Conservation (phyloP, 2,329 filamentous ascomycete species). For the Ascochyta rabiei region DNA sequence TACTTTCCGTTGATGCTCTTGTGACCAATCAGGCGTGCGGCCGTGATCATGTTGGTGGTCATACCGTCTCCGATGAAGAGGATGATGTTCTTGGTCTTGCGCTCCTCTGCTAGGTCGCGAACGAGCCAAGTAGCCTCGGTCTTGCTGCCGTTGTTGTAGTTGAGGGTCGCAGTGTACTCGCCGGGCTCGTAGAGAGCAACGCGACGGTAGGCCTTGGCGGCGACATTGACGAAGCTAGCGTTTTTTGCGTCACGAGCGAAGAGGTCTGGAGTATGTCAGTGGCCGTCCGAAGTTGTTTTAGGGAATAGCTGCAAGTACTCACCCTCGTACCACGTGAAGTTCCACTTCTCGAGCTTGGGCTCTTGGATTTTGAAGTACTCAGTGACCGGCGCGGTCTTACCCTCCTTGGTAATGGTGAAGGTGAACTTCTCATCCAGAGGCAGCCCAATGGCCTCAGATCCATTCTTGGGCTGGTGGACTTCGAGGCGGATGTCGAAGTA, state of each 20-base stretch:
- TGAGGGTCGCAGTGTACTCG: constrained; percentile 76
- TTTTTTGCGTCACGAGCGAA: constrained; percentile 75
- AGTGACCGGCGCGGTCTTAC: constrained; percentile 62
- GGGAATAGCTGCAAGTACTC: constrained; percentile 15
- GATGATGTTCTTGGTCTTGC: constrained; percentile 83
- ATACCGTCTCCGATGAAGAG: constrained; percentile 78
- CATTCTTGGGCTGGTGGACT: constrained; percentile 80
- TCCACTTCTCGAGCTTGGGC: constrained; percentile 78
- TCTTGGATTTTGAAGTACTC: constrained; percentile 74
- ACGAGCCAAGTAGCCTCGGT: constrained; percentile 80
- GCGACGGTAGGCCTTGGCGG: constrained; percentile 77
- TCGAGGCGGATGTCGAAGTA: constrained; percentile 84
- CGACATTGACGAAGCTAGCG: constrained; percentile 77
- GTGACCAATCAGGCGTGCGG: constrained; percentile 80
- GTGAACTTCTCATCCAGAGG: constrained; percentile 77
- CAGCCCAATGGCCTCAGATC: constrained; percentile 74
- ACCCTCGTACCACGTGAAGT: constrained; percentile 83
- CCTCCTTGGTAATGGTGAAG: constrained; percentile 70
- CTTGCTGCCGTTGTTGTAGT: constrained; percentile 73
- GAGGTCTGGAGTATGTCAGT: constrained; percentile 58
- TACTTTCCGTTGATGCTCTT: constrained; percentile 86
- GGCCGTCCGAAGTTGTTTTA: neutral
- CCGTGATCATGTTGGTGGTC: constrained; percentile 79
- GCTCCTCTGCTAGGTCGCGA: constrained; percentile 69
- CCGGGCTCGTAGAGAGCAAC: constrained; percentile 80